Base-by-base conservation (phyloP, 306 rosid species). In the Macrotyloma uniflorum region DNA sequence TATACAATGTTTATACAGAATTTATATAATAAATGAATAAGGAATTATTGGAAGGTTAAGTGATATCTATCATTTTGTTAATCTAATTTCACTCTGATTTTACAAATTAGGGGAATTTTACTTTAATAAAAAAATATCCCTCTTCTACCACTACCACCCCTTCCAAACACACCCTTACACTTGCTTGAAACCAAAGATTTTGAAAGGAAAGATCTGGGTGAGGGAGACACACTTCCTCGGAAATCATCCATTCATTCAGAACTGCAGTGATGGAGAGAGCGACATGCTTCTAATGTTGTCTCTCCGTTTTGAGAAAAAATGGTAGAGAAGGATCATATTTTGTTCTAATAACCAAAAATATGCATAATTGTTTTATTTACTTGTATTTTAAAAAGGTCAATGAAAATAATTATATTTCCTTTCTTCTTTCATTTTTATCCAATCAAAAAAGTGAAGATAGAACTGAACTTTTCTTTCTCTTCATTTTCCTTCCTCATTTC, bases 1-100 rank as follows among this genome's bases (percentile, higher is more conserved):
- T 53, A n/a, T n/a, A n/a, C n/a, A n/a, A n/a, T n/a, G n/a, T n/a
- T 79, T 22, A 61, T 49, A 38, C 22, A 82, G 2, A 70, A 51
- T 38, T 53, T 57, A 23, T 23, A 57, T 24, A 57, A 11, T 57
- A 57, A 51, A 42, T 51, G 16, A 69, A 49, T 10, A 75, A 18
- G 69, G 47, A 64, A 30, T 62, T 36, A 53, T 16, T 43, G 16
- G 74, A 70, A 82, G 67, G 32, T 12, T 26, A 43, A 46, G 46
- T 20, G 78, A 53, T 13, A 30, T 45, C 28, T 20, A 32, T 30
- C 36, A 57, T 12, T 55, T 54, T 54, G 32, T 54, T 54, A 19
- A 51, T 46, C 19, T 15, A 49, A n/a, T 54, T 12, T 22, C 51
- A 50, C 46, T 81, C 9, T n/a, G 0, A 16, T 33, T 62, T 63